Conservation (phyloP, 176 grass and related monocot genomes). For the Bromus sterilis region DNA sequence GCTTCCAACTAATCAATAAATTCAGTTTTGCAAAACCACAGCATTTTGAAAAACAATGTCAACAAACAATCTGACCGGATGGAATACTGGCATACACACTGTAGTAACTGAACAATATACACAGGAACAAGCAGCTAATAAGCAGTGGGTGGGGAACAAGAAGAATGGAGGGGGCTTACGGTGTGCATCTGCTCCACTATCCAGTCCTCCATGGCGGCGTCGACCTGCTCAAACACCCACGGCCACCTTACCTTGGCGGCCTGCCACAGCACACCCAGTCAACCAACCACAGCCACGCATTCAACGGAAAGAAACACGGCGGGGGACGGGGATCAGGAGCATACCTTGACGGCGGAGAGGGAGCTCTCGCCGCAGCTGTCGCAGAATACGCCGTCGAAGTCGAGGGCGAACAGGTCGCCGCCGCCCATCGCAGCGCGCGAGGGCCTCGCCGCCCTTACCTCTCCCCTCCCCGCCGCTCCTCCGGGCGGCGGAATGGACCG, state of each 20-base stretch:
- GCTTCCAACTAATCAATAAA: background rate
- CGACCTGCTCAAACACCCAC: conserved; percentile 51
- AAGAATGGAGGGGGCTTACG: conserved; percentile 22
- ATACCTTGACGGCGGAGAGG: conserved; percentile 79
- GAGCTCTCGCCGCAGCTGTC: conserved; percentile 98
- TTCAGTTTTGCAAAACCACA: background rate
- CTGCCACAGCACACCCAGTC: conserved; percentile 12
- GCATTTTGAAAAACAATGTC: background rate
- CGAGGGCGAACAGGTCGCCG: conserved; percentile 71
- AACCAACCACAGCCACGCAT: background rate
- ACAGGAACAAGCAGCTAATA: background rate
- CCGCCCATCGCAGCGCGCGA: conserved; percentile 33
- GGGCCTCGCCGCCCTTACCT: background rate
- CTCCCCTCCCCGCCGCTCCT: background rate
- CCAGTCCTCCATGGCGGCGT: conserved; percentile 60
- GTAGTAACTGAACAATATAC: background rate
- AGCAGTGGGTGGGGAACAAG: background rate
- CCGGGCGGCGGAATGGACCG: background rate
- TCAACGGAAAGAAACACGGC: background rate
- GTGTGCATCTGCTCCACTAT: conserved; percentile 85
- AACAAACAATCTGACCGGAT: no score
- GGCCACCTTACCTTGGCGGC: conserved; percentile 90
- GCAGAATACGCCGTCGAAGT: conserved; percentile 92
- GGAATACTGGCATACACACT: no score
- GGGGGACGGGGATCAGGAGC: background rate